Evolutionary conservation across 225 moss, liverwort and hornwort species (phyloP), one percentile per base, ranked within the genome.

Genomic region (Antitrichia curtipendula): DNA sequence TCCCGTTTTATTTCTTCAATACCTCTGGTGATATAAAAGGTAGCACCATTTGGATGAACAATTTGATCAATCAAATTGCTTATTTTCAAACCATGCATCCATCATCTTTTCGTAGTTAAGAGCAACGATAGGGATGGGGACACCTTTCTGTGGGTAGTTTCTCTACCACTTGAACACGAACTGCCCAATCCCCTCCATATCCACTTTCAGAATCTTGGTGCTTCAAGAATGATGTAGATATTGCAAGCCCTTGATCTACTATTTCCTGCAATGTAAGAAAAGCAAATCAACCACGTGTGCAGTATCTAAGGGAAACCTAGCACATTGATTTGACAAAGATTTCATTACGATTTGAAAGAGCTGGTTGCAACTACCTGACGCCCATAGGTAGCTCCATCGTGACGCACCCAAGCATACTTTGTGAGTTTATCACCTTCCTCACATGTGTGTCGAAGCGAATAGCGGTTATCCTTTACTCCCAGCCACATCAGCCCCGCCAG

Each of bases 181-280:
- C 94, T 84, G 93, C 96, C 99, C 99, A 99, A 85, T 99, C 97
- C 59, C 99, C 99, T 87, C 99, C 99, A 89, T 96, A 99, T 21
- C 98, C 98, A 83, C 95, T 92, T 63, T 91, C 95, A 61, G 89
- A 76, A 80, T 90, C 95, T 87, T 91, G 91, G 89, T 91, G 94
- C 92, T 99, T 99, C 58, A 99, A 70, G 72, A 99, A 99, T 32
- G 95, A 94, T 21, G 97, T 96, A 59, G 97, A 94, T 31, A 99
- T 84, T 54, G 90, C 75, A 77, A 96, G 86, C 23, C 93, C 94
- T 83, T 97, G 91, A 89, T 97, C 98, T 28, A 94, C 82, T 72
- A 99, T 89, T 90, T 99, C 97, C 97, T 97, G 95, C 80, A 78
- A 69, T 62, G 32, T 36, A 38, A 80, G 80, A 54, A 81, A 24